A percentile compares a stretch with the other conserved stretches of the same genome.
Evolutionary conservation across 1,284 basidiomycete genomes (phyloP).

Genomic region (Cutaneotrichosporon cutaneum): DNA sequence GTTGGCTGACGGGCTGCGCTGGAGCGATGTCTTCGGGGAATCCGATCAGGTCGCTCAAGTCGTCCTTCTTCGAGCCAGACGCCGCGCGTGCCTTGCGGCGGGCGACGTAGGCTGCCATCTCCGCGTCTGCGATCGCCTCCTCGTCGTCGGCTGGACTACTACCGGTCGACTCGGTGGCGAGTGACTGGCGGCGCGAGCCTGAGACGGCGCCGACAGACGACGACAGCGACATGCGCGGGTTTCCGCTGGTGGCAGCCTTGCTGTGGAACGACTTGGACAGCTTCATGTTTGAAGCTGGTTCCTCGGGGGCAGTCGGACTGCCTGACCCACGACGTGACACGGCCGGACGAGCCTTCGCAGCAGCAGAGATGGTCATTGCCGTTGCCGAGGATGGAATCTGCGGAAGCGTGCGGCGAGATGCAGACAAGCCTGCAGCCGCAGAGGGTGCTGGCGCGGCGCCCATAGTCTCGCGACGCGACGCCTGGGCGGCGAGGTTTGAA

Average conservation of each 20-base stretch:
- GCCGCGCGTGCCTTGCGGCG: slow-evolving; percentile 85
- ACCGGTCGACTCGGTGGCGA: slow-evolving; percentile 48
- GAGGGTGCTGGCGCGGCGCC: slow-evolving; percentile 14
- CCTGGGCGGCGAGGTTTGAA: neutral
- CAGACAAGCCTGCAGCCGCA: slow-evolving; percentile 20
- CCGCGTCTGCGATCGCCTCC: slow-evolving; percentile 85
- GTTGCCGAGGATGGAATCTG: slow-evolving; percentile 44
- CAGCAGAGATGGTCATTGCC: slow-evolving; percentile 44
- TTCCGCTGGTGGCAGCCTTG: slow-evolving; percentile 29
- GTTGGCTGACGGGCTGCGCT: slow-evolving; percentile 65
- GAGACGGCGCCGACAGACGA: slow-evolving; percentile 41
- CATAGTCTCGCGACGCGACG: slow-evolving; percentile 21
- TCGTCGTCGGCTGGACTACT: slow-evolving; percentile 76
- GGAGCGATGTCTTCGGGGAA: slow-evolving; percentile 89
- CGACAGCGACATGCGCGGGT: slow-evolving; percentile 39
- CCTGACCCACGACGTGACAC: slow-evolving; percentile 25
- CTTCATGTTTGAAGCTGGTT: slow-evolving; percentile 30
- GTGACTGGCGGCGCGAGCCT: slow-evolving; percentile 30
- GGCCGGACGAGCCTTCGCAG: slow-evolving; percentile 36
- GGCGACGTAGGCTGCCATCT: slow-evolving; percentile 93
- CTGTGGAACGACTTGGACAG: slow-evolving; percentile 43
- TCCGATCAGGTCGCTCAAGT: slow-evolving; percentile 81
- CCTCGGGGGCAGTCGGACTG: slow-evolving; percentile 17
- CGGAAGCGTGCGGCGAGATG: slow-evolving; percentile 64
- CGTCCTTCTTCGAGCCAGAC: slow-evolving; percentile 65